Percentiles rank a stretch among this genome's conserved stretches.
Evolutionary conservation across 192 early-diverging fungal species (phyloP).

Genomic region (Umbelopsis isabellina): DNA sequence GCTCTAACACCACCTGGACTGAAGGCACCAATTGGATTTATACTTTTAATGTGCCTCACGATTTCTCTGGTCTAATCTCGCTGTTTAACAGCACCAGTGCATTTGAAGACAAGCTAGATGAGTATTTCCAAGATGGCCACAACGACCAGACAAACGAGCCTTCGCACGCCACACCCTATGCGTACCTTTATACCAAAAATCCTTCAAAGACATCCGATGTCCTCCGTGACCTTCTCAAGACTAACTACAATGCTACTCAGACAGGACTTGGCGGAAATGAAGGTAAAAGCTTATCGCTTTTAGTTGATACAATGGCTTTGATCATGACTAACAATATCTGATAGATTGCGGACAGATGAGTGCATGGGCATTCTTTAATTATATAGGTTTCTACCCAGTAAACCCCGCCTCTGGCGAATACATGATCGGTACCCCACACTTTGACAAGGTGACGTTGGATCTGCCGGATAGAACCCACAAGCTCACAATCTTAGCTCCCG

Average conservation of each 20-base stretch:
- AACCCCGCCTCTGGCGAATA: neutral
- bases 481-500: neutral
- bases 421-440: constrained; percentile 1
- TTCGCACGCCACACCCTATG: constrained; percentile 6
- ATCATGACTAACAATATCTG: neutral
- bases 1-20: neutral
- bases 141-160: constrained; percentile 15
- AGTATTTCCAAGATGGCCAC: constrained; percentile 2
- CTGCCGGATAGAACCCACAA: neutral
- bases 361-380: constrained; percentile 12
- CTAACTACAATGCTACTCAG: neutral
- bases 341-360: constrained; percentile 18
- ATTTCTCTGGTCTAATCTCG: neutral
- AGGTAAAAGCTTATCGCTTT: neutral
- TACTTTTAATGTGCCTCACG: constrained; percentile 8
- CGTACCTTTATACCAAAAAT: neutral
- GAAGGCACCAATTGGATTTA: constrained; percentile 13
- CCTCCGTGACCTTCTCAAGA: neutral
- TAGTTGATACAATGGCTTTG: neutral
- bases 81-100: neutral
- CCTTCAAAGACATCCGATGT: neutral
- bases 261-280: neutral
- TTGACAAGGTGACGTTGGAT: constrained; percentile 5
- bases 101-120: neutral
- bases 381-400: constrained; percentile 6